phyloP scores from a whole-genome alignment of 345 rosid species.

The Aquilaria sinensis region DNA sequence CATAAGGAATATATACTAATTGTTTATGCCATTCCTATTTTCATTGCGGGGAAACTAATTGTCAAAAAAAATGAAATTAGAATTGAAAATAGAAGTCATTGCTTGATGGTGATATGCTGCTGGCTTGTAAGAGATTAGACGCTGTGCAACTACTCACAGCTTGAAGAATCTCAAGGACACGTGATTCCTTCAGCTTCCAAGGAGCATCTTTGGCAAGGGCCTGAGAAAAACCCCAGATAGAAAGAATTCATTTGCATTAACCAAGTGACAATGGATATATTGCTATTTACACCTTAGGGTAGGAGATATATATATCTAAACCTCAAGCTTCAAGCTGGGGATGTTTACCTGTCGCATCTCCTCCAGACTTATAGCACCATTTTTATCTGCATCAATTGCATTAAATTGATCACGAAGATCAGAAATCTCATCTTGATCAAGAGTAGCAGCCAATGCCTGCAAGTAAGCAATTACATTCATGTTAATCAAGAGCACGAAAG shows the following conservation, averaged over 20 bases:
- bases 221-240: conserved; percentile 29
- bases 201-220: conserved; percentile 99
- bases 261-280: no score
- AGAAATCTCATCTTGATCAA: conserved; percentile 72
- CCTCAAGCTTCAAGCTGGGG: neutral
- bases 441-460: conserved; percentile 91
- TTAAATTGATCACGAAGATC: conserved; percentile 92
- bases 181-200: conserved; percentile 82
- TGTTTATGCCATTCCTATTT: no score
- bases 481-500: neutral
- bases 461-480: conserved; percentile 12
- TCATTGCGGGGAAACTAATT: no score
- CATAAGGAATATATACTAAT: no score
- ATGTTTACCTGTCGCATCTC: conserved; percentile 84
- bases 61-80: no score
- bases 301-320: no score
- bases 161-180: conserved; percentile 91
- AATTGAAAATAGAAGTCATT: no score
- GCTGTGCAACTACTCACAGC: conserved; percentile 43
- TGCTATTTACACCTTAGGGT: no score
- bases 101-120: no score
- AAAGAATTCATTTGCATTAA: neutral
- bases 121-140: no score
- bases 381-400: conserved; percentile 95
- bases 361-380: conserved; percentile 92